These are phyloP conservation scores for Aspergillus chevalieri DNA, from an alignment of 2,329 filamentous ascomycete genomes.

Conservation along the genomic window DNA sequence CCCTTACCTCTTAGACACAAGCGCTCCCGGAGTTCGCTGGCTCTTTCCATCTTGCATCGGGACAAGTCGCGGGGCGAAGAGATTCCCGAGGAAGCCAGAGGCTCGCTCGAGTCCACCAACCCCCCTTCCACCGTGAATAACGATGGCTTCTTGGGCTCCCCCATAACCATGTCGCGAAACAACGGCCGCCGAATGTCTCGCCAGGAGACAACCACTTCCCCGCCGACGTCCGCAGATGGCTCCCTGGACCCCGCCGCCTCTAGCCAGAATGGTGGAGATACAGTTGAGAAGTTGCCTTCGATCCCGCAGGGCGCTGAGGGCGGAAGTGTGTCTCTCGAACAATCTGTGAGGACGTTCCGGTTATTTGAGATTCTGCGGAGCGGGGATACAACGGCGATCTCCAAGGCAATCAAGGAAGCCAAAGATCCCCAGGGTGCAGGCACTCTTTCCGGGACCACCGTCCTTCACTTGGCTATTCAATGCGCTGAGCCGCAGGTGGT, in stretches of 20 bases:
- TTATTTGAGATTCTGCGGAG: slow-evolving; percentile 87
- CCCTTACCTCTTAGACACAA: slow-evolving; percentile 38
- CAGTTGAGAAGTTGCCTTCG: slow-evolving; percentile 29
- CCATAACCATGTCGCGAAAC: slow-evolving; percentile 25
- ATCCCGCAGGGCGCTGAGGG: slow-evolving; percentile 22
- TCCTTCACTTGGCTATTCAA: slow-evolving; percentile 89
- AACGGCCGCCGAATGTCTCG: slow-evolving; percentile 24
- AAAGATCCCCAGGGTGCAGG: slow-evolving; percentile 46
- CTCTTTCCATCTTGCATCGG: slow-evolving; percentile 50
- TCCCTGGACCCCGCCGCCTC: slow-evolving; percentile 23
- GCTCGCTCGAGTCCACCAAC: slow-evolving; percentile 21
- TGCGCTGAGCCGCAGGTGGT: slow-evolving; percentile 89
- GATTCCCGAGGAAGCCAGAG: slow-evolving; percentile 22
- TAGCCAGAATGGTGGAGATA: slow-evolving; percentile 17
- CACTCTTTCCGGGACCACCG: slow-evolving; percentile 64
- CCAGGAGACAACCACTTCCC: slow-evolving; percentile 14
- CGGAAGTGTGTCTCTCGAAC: slow-evolving; percentile 62
- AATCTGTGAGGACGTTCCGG: slow-evolving; percentile 89
- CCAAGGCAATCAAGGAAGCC: slow-evolving; percentile 65
- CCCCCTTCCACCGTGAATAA: slow-evolving; percentile 16
- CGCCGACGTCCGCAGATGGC: slow-evolving; percentile 16
- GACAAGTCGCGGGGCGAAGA: slow-evolving; percentile 45
- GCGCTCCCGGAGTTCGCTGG: slow-evolving; percentile 50
- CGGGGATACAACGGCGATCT: slow-evolving; percentile 85
- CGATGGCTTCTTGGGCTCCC: neutral